Conservation (phyloP, 2,329 filamentous ascomycete species). For the Hypoxylon sp. region DNA sequence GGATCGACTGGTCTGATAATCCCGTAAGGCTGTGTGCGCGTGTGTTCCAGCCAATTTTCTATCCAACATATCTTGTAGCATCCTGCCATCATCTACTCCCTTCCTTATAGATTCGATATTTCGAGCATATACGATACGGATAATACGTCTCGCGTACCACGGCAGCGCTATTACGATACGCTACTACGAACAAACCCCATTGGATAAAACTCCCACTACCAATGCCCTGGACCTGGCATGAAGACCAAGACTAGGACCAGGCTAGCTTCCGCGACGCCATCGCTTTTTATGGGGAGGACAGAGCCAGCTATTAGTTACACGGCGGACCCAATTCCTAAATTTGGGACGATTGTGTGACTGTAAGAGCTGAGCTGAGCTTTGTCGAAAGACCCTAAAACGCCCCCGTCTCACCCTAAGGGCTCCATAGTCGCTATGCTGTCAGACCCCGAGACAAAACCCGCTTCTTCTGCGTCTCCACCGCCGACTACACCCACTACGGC, state of each 20-base stretch:
- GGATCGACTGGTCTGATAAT: conserved; percentile 33
- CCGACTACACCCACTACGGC: conserved; percentile 43
- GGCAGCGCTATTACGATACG: conserved; percentile 1
- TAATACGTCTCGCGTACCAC: conserved; percentile 2
- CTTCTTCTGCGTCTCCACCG: conserved; percentile 48
- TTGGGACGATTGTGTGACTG: conserved; percentile 38
- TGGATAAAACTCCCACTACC: conserved; percentile 10
- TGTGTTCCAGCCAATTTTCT: conserved; percentile 13
- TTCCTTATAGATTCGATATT: background rate
- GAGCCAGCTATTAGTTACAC: conserved; percentile 36
- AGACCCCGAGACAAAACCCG: conserved; percentile 36
- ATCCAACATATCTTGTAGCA: conserved; percentile 17
- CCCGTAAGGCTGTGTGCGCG: conserved; percentile 27
- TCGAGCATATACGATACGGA: conserved; percentile 10
- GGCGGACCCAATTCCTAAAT: conserved; percentile 25
- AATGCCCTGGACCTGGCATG: conserved; percentile 16
- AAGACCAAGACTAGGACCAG: conserved; percentile 21
- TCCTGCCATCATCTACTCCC: conserved; percentile 7
- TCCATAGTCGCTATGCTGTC: conserved; percentile 45
- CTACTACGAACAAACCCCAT: conserved; percentile 3
- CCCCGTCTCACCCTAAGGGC: conserved; percentile 18
- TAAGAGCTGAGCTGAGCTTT: conserved; percentile 40
- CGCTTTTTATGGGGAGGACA: conserved; percentile 23
- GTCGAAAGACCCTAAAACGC: conserved; percentile 17
- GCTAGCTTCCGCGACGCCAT: conserved; percentile 16